Evolutionary conservation across 2,329 filamentous ascomycete genomes (phyloP), one percentile per base, ranked within the genome.

Genomic region (Trichoderma lentiforme): DNA sequence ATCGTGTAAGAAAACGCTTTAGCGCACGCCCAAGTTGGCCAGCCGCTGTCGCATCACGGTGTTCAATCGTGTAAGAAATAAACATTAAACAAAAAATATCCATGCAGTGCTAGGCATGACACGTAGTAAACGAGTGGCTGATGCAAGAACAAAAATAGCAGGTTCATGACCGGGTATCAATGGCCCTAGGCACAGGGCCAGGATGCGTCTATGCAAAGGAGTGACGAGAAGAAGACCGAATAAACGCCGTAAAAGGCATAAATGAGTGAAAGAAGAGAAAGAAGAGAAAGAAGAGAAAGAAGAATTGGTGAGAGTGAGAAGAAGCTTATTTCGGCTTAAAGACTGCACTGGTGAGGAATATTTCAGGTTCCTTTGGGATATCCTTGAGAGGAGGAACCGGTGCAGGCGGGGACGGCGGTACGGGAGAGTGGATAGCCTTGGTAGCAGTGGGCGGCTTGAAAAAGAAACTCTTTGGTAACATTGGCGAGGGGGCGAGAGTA

Each of bases 341-440:
- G 43, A 87, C 86, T 53, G 85, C 85, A 60, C 81, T 84, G 60
- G 85, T 84, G 58, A 89, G 82, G 65, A 87, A 83, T 28, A 86
- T 79, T 26, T 79, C 79, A 24, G 34, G 15, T 14, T 64, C 51
- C n/a, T 60, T 72, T 24, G 66, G 71, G 14, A 57, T 21, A 74
- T 80, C 78, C 74, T 81, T 82, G 58, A 76, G 74, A 14, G 80
- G 80, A 24, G 81, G 81, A 28, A 78, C 78, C 9, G 82, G 80
- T 15, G 80, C 79, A 39, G 78, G 78, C n/a, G 82, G 79, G 28
- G 80, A 79, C 1, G 43, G 62, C 11, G 53, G 80, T 77, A 47
- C 68, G 15, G 21, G n/a, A 63, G 53, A 58, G 34, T 32, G 62
- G 51, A 28, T 47, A 30, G 58, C 56, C 24, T 66, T 66, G 14